Percentiles rank a stretch among this genome's conserved stretches.
Evolutionary conservation across 2,329 filamentous ascomycete genomes (phyloP).

Genomic region (Fusarium caatingaense): DNA sequence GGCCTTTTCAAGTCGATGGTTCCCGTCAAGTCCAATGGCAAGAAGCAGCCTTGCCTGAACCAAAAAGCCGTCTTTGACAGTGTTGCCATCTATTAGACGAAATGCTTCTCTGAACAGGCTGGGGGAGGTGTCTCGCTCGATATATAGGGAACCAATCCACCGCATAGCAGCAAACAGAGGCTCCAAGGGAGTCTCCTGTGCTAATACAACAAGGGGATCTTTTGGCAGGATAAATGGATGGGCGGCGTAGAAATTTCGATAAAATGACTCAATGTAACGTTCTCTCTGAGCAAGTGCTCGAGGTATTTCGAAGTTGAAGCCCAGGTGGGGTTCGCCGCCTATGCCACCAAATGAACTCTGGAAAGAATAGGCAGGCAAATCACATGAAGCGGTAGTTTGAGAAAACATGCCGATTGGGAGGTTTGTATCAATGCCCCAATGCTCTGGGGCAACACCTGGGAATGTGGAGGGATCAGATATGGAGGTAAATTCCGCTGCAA

Average conservation of each 20-base stretch:
- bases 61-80: background rate
- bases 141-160: conserved; percentile 8
- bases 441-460: accelerated
- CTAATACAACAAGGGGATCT: background rate
- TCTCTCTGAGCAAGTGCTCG: background rate
- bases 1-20: background rate
- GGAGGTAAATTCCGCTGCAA: background rate
- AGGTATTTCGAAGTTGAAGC: background rate
- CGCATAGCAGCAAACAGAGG: background rate
- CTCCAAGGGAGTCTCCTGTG: background rate
- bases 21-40: conserved; percentile 2
- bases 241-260: background rate
- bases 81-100: background rate
- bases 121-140: background rate
- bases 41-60: conserved; percentile 6
- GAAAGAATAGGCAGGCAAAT: background rate
- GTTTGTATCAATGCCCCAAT: accelerated
- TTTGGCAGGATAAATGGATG: conserved; percentile 3
- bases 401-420: accelerated
- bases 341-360: background rate
- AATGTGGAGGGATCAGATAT: background rate
- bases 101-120: background rate
- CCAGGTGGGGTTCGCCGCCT: background rate
- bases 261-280: background rate
- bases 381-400: background rate